A percentile compares a stretch with the other conserved stretches of the same genome.
phyloP scores from a whole-genome alignment of 164 flowering plant genomes.

The Protea cynaroides region DNA sequence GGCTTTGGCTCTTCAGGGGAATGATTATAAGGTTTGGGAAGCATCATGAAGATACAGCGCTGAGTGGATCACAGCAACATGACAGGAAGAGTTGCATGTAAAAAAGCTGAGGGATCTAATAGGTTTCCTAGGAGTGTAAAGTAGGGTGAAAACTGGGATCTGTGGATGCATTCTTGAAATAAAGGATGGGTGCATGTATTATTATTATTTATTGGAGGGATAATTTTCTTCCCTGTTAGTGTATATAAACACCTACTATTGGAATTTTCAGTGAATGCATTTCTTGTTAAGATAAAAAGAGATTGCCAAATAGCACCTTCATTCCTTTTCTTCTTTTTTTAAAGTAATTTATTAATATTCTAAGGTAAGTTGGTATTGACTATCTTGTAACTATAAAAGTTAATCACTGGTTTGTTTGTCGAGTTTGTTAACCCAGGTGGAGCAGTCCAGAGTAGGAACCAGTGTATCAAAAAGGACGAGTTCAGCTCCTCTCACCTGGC shows the following conservation, averaged over 20 bases:
- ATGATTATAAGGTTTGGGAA: conserved; percentile 92
- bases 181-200: background rate
- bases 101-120: background rate
- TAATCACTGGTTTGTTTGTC: too few relatives aligned
- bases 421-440: too few relatives aligned
- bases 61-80: background rate
- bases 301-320: too few relatives aligned
- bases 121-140: background rate
- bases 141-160: background rate
- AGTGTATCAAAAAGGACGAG: too few relatives aligned
- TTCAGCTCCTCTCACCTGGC: too few relatives aligned
- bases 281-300: too few relatives aligned
- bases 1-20: conserved; percentile 62
- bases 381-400: too few relatives aligned
- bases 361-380: too few relatives aligned
- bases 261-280: too few relatives aligned
- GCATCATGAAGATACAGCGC: conserved; percentile 31
- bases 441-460: too few relatives aligned
- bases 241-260: background rate
- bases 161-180: background rate
- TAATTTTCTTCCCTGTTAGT: background rate
- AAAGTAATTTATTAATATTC: too few relatives aligned
- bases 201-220: background rate
- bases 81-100: background rate
- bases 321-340: too few relatives aligned